Evolutionary conservation across 805 yeast genomes (phyloP), one percentile per base, ranked within the genome.

Genomic region (Saccharomyces eubayanus): DNA sequence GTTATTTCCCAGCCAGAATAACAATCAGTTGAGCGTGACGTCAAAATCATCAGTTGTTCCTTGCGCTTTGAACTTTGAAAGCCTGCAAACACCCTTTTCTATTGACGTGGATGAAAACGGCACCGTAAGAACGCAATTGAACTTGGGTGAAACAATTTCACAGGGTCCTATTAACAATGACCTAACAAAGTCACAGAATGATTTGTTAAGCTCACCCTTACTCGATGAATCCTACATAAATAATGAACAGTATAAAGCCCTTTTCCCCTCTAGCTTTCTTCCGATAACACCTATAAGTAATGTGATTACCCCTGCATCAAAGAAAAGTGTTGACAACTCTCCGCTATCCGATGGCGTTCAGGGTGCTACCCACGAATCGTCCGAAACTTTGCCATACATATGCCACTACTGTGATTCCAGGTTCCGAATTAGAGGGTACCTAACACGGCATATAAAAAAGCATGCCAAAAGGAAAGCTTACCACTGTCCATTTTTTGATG

Each of bases 381-480:
- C 43, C 11, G 43, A 36, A 36, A 16, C 43, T 16, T 36, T 36
- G 20, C 21, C 43, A 36, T 36, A 36, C 62, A 69, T 70, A 43
- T 91, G 98, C 72, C 82, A 84, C 20, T 81, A 81, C 61, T 91
- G 98, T 72, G 79, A 81, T 56, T 85, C 96, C 0, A 78, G 77
- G 49, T 91, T 91, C 74, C 78, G 83, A 56, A 87, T 90, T 30
- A 84, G 88, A 68, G 96, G 97, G 1, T 90, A 90, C 67, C 74
- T 91, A 59, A 91, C 97, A 0, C 82, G 97, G 58, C 98, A 91
- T 70, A 74, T 89, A 65, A 89, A 90, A 74, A 91, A 91, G 68
- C 98, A 91, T 69, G 90, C 89, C 5, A 73, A 80, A 30, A 78
- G 78, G 50, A 91, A 90, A 72, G 97, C 96, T 1, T 91, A 87